Evolutionary conservation across 352 stramenopile genomes (phyloP), one percentile per base, ranked within the genome.

Genomic region (Phytophthora boehmeriae): DNA sequence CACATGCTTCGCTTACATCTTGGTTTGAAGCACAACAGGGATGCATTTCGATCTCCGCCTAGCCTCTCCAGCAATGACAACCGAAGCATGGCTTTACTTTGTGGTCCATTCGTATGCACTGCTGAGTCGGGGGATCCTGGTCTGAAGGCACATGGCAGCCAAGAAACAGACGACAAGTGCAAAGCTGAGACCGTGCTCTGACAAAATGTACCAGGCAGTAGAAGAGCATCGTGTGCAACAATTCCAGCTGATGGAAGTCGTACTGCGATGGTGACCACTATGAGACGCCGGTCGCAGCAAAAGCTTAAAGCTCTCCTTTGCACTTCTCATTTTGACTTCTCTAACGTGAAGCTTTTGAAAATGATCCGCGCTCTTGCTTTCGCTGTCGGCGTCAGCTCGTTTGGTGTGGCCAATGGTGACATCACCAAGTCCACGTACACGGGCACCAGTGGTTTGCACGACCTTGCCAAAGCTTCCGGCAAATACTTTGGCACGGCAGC

Each of bases 401-500:
- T 73, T 20, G 53, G 46, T 0, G 23, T 41, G 22, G 53, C 43
- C 32, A 60, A 58, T 36, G 59, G 49, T 9, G 58, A 47, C 5
- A 13, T 68, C 13, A 34, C 63, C 23, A 28, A 50, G 34, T 68
- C 66, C 10, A 66, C 47, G 5, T 63, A 66, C 60, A 60, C 46
- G 1, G 64, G 64, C 41, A 63, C 44, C 49, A 62, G 63, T n/a
- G 57, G 63, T n/a, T 34, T 73, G 8, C 47, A 68, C 5, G 64
- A 65, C 2, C 20, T 64, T 20, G 64, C 64, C 47, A 68, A 36
- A 9, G 41, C 58, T 1, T 49, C 59, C n/a, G 64, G 64, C 58
- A 73, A 73, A 36, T 73, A 73, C 64, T 61, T 73, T 52, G 64
- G 64, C 34, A 73, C 64, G 8, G 64, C 64, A 10, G 35, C 19